Percentiles rank a stretch among this genome's conserved stretches.
Conservation (phyloP, 768 basidiomycete genomes). For the Suillus hirtellus region DNA sequence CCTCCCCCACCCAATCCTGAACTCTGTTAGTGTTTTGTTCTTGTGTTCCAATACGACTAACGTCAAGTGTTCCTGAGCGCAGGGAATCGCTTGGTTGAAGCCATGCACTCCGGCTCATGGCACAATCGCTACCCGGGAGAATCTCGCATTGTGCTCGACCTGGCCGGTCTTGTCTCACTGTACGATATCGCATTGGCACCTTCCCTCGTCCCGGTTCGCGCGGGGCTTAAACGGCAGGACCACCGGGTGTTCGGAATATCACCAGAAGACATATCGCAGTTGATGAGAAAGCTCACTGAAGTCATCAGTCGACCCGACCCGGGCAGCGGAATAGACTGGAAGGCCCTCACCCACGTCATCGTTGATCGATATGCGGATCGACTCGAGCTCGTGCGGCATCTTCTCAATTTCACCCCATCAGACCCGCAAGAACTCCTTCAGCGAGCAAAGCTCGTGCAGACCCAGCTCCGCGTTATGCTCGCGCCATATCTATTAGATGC, state of each 20-base stretch:
- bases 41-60: not conserved
- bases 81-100: slow-evolving; percentile 11
- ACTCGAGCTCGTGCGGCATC: slow-evolving; percentile 40
- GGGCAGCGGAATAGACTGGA: slow-evolving; percentile 44
- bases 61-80: not conserved
- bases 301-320: slow-evolving; percentile 7
- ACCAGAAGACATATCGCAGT: slow-evolving; percentile 12
- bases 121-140: slow-evolving; percentile 29
- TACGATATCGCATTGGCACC: slow-evolving; percentile 27
- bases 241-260: slow-evolving; percentile 21
- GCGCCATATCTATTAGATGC: slow-evolving; percentile 15
- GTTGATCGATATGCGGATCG: slow-evolving; percentile 42
- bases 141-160: slow-evolving; percentile 25
- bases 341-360: slow-evolving; percentile 37
- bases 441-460: slow-evolving; percentile 11
- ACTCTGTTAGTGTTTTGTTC: not conserved
- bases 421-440: slow-evolving; percentile 17
- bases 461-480: slow-evolving; percentile 24
- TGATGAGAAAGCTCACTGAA: slow-evolving; percentile 11
- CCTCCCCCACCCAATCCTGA: not conserved
- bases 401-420: slow-evolving; percentile 29
- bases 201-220: slow-evolving; percentile 18
- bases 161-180: slow-evolving; percentile 25
- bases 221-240: slow-evolving; percentile 21
- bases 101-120: slow-evolving; percentile 23